Evolutionary conservation across 2,329 filamentous ascomycete genomes (phyloP).

Genomic region (Dichotomopilus funicola): DNA sequence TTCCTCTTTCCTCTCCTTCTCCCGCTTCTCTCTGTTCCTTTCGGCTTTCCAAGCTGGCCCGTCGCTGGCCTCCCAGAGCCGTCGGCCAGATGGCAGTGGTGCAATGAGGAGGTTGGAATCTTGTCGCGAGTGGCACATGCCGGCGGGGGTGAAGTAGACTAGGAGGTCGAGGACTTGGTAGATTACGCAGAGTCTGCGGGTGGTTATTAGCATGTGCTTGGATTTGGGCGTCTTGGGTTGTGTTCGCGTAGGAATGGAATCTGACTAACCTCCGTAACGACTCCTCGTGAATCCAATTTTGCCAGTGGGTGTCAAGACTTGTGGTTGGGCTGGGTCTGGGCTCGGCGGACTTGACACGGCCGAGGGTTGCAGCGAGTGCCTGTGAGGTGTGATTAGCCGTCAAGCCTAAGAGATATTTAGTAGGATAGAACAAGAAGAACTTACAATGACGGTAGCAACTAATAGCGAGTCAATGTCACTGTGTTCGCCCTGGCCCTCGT

Average conservation of each 20-base stretch:
- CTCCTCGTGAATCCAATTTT: conserved; percentile 1
- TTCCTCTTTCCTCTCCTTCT: not conserved
- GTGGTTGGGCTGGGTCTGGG: not conserved
- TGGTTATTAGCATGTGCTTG: not conserved
- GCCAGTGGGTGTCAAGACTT: not conserved
- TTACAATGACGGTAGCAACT: not conserved
- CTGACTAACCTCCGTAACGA: not conserved
- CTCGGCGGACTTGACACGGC: not conserved
- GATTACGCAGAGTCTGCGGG: not conserved
- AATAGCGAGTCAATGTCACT: not conserved
- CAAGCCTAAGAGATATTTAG: not conserved
- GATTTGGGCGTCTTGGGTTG: not conserved
- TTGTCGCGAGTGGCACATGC: not conserved
- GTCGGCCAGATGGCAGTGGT: not conserved
- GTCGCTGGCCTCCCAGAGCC: not conserved
- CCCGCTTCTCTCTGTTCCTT: not conserved
- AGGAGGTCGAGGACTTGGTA: conserved; percentile 1
- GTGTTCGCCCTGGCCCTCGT: not conserved
- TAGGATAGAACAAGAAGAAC: not conserved
- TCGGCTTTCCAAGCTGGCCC: not conserved
- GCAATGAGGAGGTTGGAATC: not conserved
- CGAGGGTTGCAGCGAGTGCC: not conserved
- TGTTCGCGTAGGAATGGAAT: not conserved
- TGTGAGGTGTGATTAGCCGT: not conserved
- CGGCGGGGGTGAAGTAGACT: not conserved